Base-by-base conservation (phyloP, 306 rosid genomes). In the Luffa acutangula region DNA sequence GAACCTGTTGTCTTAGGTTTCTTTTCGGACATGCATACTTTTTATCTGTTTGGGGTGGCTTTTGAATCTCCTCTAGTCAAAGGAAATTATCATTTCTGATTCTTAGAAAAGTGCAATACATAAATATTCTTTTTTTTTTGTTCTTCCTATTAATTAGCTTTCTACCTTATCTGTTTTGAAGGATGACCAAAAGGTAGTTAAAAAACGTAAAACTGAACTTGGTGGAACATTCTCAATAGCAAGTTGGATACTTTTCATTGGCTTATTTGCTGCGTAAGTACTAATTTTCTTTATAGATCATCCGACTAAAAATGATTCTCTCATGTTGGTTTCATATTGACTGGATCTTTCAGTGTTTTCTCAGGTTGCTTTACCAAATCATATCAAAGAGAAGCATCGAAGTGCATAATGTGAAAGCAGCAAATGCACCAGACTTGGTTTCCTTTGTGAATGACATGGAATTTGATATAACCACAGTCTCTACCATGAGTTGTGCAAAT, bases 181-280 rank as follows among this genome's bases (percentile, higher is more conserved):
- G 99, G 97, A 90, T 73, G 99, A 96, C 79, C 96, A 87, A 83
- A 93, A 84, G 85, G 88, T 87, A 41, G 99, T 96, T 71, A 88
- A 67, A 79, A 96, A 96, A 83, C 92, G 97, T 79, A 96, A 96
- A 87, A 96, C 99, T n/a, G 99, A 96, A 90, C 98, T 96, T 72
- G 99, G 98, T 53, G 99, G 99, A 88, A 75, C 90, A 54, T 96
- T 96, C 85, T 96, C 99, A 77, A 89, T 93, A 70, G 99, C 98
- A 81, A 96, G 98, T 85, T 96, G 96, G 96, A 96, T 96, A 78
- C 91, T 93, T 43, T 96, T 96, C 80, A 85, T 91, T 59, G 98
- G 98, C 78, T 82, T 96, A 73, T 93, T 96, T 83, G 93, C 97
- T 48, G 96, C 93, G 98, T 96, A 87, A 93, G 99, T 91, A 63